These are phyloP conservation scores for Candida methanosorbosa DNA, from an alignment of 805 yeast species.

Conservation along the genomic window DNA sequence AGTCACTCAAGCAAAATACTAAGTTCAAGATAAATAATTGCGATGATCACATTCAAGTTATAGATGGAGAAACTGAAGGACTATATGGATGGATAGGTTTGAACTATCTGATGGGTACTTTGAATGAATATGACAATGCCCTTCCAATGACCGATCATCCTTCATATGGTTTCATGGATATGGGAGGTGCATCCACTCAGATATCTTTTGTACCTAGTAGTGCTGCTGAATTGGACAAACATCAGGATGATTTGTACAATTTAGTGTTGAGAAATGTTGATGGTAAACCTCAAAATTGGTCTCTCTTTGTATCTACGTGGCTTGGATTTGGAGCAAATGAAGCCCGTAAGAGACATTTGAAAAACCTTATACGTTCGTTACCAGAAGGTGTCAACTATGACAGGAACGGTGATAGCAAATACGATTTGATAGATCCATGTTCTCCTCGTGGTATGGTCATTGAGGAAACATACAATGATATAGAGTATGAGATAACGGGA, in stretches of 20 bases:
- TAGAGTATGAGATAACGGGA: conserved; percentile 50
- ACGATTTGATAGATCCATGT: conserved; percentile 65
- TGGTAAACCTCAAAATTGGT: conserved; percentile 71
- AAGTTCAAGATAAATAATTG: conserved; percentile 54
- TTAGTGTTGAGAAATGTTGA: conserved; percentile 58
- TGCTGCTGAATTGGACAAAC: conserved; percentile 48
- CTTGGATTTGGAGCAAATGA: conserved; percentile 96
- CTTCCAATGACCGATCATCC: conserved; percentile 16
- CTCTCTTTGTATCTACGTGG: conserved; percentile 93
- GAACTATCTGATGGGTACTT: conserved; percentile 69
- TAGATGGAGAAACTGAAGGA: conserved; percentile 94
- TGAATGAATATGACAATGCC: conserved; percentile 36
- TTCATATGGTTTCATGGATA: conserved; percentile 91
- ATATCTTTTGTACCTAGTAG: conserved; percentile 83
- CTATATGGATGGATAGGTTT: conserved; percentile 92
- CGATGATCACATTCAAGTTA: conserved; percentile 65
- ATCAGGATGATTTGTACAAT: conserved; percentile 63
- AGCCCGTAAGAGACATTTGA: conserved; percentile 70
- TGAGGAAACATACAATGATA: conserved; percentile 38
- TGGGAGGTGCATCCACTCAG: conserved; percentile 99
- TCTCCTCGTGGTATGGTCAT: conserved; percentile 55
- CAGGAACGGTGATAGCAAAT: conserved; percentile 36
- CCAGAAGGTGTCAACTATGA: conserved; percentile 39
- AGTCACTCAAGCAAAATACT: conserved; percentile 41
- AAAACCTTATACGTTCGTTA: conserved; percentile 37